Evolutionary conservation across 148 eudicot genomes (phyloP).

Genomic region (Silene conica): DNA sequence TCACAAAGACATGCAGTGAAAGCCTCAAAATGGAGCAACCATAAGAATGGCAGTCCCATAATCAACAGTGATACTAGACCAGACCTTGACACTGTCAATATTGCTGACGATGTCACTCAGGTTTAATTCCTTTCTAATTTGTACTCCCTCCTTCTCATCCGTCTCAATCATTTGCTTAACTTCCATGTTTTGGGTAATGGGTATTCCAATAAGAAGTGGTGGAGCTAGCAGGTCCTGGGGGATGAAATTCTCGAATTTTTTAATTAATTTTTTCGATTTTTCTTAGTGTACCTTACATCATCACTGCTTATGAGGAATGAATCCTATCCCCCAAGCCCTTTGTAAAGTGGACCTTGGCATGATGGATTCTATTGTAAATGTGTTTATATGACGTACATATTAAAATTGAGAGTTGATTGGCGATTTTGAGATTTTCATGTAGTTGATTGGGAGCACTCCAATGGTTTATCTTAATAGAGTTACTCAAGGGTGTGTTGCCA

Average conservation of each 20-base stretch:
- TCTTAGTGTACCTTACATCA: too few relatives aligned
- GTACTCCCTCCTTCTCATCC: neutral
- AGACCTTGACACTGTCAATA: conserved; percentile 46
- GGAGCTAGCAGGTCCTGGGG: too few relatives aligned
- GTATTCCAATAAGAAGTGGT: too few relatives aligned
- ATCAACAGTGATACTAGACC: conserved; percentile 11
- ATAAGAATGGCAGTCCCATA: neutral
- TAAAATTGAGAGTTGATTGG: conserved; percentile 11
- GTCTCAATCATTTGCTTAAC: too few relatives aligned
- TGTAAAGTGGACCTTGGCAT: too few relatives aligned
- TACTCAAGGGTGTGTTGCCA: conserved; percentile 57
- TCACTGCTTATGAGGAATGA: too few relatives aligned
- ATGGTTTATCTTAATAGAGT: conserved; percentile 77
- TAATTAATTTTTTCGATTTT: too few relatives aligned
- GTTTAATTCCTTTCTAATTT: conserved; percentile 14
- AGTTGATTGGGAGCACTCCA: conserved; percentile 77
- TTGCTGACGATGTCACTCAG: conserved; percentile 70
- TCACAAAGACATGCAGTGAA: neutral
- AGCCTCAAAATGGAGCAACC: neutral
- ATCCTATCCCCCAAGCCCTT: too few relatives aligned
- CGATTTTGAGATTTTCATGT: conserved; percentile 26
- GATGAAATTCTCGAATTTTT: too few relatives aligned
- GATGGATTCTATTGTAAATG: too few relatives aligned
- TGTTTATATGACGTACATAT: too few relatives aligned
- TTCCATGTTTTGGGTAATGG: too few relatives aligned